phyloP scores from a whole-genome alignment of 2,329 filamentous ascomycete species.

The Botryotinia calthae region DNA sequence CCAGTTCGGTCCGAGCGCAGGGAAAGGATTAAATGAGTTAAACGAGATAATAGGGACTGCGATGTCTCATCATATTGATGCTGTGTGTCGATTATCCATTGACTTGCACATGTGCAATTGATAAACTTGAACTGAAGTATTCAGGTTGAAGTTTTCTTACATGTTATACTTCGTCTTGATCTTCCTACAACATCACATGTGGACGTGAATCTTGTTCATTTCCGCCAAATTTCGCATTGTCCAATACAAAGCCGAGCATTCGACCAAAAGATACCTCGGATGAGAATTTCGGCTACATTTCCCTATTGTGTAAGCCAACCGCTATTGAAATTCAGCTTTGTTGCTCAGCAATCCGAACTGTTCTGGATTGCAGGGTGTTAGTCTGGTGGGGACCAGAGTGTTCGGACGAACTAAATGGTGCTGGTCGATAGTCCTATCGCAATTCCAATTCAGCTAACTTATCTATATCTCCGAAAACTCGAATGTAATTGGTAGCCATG shows the following conservation, averaged over 20 bases:
- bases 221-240: neutral
- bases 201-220: neutral
- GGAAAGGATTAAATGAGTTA: no score
- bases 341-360: neutral
- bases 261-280: no score
- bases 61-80: neutral
- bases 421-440: neutral
- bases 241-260: neutral
- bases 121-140: neutral
- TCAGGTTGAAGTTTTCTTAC: neutral
- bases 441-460: neutral
- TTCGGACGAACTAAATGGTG: neutral
- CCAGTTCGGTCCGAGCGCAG: neutral
- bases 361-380: neutral
- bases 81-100: neutral
- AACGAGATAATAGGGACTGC: neutral
- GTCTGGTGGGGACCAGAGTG: neutral
- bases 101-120: neutral
- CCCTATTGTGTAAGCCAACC: neutral
- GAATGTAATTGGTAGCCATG: neutral
- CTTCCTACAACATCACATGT: neutral
- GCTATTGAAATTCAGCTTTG: neutral
- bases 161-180: neutral
- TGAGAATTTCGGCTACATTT: neutral
- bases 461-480: slow-evolving; percentile 1